These are phyloP conservation scores for Vinca minor DNA, from an alignment of 257 asterid genomes.

Conservation along the genomic window DNA sequence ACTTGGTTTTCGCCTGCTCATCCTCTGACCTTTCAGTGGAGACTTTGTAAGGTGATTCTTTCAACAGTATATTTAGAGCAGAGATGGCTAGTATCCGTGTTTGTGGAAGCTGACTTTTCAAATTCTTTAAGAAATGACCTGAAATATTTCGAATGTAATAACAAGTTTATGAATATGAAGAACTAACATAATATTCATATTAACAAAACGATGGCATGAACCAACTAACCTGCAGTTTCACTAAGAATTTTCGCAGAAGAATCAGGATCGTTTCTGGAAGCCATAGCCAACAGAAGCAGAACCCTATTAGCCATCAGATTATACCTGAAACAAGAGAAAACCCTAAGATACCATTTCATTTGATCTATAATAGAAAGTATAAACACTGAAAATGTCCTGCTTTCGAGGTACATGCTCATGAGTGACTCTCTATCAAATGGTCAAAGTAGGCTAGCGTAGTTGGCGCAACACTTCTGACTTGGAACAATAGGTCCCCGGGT, in stretches of 20 bases:
- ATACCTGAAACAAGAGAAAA: constrained; percentile 54
- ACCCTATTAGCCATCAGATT: constrained; percentile 97
- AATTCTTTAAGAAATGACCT: constrained; percentile 94
- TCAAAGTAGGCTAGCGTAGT: too few species aligned
- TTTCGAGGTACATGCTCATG: neutral
- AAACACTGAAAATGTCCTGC: neutral
- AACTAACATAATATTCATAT: neutral
- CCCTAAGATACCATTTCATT: constrained; percentile 9
- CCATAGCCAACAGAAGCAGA: constrained; percentile 84
- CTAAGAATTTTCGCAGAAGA: constrained; percentile 56
- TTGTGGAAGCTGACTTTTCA: constrained; percentile 97
- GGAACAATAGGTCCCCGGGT: too few species aligned
- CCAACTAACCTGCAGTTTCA: constrained; percentile 70
- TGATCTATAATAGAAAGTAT: constrained; percentile 1
- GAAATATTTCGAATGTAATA: constrained; percentile 27
- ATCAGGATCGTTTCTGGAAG: constrained; percentile 68
- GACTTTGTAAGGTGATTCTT: constrained; percentile 86
- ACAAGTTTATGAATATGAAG: neutral
- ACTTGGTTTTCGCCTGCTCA: constrained; percentile 40
- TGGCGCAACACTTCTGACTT: too few species aligned
- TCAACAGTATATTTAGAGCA: constrained; percentile 84
- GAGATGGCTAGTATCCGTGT: constrained; percentile 96
- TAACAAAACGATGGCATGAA: constrained; percentile 1
- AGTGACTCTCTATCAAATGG: neutral
- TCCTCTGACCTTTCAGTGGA: constrained; percentile 38